Percentiles rank a stretch among this genome's conserved stretches.
Conservation (phyloP, 176 grass and related monocot genomes). For the Raddia distichophylla region DNA sequence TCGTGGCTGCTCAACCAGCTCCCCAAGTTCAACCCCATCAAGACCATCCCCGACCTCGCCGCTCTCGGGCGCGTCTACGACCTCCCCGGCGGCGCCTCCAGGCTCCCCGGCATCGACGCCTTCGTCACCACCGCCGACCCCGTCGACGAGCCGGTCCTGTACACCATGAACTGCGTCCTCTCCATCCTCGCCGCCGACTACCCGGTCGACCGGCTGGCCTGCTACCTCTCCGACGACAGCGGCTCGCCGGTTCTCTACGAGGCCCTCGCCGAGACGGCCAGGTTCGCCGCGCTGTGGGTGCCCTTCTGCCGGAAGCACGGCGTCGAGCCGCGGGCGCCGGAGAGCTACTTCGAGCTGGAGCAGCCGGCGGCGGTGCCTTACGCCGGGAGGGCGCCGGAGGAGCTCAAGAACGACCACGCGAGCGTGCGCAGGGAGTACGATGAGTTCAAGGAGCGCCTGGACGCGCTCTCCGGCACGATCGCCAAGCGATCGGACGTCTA, state of each 20-base stretch:
- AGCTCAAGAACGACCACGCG: neutral
- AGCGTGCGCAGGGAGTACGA: neutral
- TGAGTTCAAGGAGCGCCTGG: slow-evolving; percentile 22
- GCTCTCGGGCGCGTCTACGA: neutral
- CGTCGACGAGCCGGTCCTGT: slow-evolving; percentile 22
- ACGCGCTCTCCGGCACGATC: neutral
- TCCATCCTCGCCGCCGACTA: slow-evolving; percentile 37
- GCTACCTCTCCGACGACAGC: slow-evolving; percentile 40
- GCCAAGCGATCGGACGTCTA: slow-evolving; percentile 20
- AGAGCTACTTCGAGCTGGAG: slow-evolving; percentile 25
- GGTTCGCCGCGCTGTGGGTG: slow-evolving; percentile 33
- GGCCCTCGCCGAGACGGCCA: slow-evolving; percentile 23
- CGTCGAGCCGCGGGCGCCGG: slow-evolving; percentile 28
- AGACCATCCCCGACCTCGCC: slow-evolving; percentile 10
- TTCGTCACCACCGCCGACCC: slow-evolving; percentile 38
- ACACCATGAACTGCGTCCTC: slow-evolving; percentile 38
- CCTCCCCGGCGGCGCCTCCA: neutral
- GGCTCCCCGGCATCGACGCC: slow-evolving; percentile 29
- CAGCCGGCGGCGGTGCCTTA: neutral
- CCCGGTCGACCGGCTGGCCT: slow-evolving; percentile 12
- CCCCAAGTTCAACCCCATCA: slow-evolving; percentile 29
- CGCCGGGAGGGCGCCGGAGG: neutral
- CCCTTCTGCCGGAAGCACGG: slow-evolving; percentile 35
- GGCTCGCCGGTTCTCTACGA: slow-evolving; percentile 11
- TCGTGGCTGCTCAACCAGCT: slow-evolving; percentile 43